Conservation (phyloP, 306 rosid species). For the Ziziphus jujuba region DNA sequence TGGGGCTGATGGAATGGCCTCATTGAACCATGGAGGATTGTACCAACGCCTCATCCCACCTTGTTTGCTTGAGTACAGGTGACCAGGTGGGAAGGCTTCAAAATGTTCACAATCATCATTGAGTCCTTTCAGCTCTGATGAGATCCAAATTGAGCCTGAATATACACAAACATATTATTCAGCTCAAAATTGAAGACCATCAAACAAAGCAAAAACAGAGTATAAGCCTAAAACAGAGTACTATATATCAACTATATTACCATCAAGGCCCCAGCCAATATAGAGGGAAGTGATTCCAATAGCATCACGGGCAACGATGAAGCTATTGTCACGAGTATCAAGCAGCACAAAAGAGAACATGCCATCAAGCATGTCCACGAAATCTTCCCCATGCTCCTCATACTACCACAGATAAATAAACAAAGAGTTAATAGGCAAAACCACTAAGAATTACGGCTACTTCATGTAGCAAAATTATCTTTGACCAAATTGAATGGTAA, state of each 20-base stretch:
- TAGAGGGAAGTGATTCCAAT: constrained; percentile 91
- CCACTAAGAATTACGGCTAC: constrained; percentile 2
- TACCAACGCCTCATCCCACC: constrained; percentile 80
- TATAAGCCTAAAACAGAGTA: neutral
- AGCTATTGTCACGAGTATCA: constrained; percentile 93
- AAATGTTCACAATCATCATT: constrained; percentile 94
- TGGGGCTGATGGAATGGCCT: constrained; percentile 75
- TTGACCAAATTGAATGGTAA: neutral
- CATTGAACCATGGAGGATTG: constrained; percentile 89
- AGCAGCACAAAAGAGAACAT: constrained; percentile 85
- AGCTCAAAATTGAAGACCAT: neutral
- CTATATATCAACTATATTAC: constrained; percentile 31
- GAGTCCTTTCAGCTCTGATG: constrained; percentile 83
- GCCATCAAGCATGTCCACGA: constrained; percentile 89
- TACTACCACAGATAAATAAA: constrained; percentile 43
- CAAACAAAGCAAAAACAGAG: constrained; percentile 1
- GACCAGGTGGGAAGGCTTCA: constrained; percentile 85
- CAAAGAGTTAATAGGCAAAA: neutral
- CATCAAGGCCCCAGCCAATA: constrained; percentile 96
- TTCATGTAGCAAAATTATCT: neutral
- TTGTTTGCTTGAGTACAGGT: constrained; percentile 85
- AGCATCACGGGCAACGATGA: constrained; percentile 94
- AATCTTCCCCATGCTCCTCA: constrained; percentile 84
- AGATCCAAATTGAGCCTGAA: constrained; percentile 89
- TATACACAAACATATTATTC: neutral